These are phyloP conservation scores for Volvox africanus DNA, from an alignment of 139 green algal genomes.

Conservation along the genomic window DNA sequence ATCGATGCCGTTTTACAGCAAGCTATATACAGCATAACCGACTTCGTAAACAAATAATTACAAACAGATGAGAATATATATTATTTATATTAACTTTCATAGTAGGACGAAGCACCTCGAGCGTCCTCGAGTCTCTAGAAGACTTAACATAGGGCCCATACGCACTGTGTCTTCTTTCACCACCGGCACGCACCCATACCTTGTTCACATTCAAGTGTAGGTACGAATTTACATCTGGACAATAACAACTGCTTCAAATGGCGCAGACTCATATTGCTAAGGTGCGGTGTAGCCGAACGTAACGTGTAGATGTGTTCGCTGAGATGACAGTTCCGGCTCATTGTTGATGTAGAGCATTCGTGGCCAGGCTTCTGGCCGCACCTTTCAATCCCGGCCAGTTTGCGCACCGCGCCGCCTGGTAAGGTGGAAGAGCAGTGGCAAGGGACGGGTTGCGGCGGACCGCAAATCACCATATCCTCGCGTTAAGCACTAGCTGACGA, in stretches of 20 bases:
- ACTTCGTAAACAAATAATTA: neutral
- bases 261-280: slow-evolving; percentile 41
- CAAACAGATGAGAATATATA: neutral
- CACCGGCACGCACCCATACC: neutral
- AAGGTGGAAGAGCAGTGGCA: neutral
- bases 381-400: slow-evolving; percentile 13
- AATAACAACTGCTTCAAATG: slow-evolving; percentile 7
- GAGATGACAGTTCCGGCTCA: neutral
- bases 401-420: slow-evolving; percentile 41
- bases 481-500: neutral
- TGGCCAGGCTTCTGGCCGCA: slow-evolving; percentile 30
- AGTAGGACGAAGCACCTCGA: neutral
- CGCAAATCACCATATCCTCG: slow-evolving; percentile 12
- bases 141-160: neutral
- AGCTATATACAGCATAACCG: no score
- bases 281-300: neutral
- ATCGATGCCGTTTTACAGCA: no score
- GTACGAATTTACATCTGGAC: neutral
- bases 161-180: neutral
- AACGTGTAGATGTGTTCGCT: neutral
- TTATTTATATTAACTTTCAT: neutral
- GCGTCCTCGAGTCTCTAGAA: slow-evolving; percentile 17
- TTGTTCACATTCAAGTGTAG: neutral
- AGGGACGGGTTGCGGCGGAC: slow-evolving; percentile 33
- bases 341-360: slow-evolving; percentile 14